Percentiles rank a stretch among this genome's conserved stretches.
Evolutionary conservation across 495 filamentous ascomycete species (phyloP).

Genomic region (Polyplosphaeria fusca): DNA sequence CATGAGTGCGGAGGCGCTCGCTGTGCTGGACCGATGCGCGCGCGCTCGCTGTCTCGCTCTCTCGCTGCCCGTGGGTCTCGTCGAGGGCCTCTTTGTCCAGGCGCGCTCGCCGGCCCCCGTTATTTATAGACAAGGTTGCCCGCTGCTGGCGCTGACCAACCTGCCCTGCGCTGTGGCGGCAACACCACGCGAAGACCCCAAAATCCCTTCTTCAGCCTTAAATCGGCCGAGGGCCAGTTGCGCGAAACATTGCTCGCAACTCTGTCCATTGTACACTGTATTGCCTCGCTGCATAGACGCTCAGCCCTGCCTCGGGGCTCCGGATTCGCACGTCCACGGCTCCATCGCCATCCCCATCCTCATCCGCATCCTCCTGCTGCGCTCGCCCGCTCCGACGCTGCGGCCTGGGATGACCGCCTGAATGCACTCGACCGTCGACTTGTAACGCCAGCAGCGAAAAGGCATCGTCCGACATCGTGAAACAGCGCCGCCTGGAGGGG

Average conservation of each 20-base stretch:
- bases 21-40: not conserved
- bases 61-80: not conserved
- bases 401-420: not conserved
- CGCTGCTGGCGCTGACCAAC: not conserved
- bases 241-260: too few relatives aligned
- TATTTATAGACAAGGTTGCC: not conserved
- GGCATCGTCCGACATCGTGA: slow-evolving; percentile 28
- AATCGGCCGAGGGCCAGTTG: too few relatives aligned
- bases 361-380: not conserved
- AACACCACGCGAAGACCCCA: slow-evolving; percentile 3
- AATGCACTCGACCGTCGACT: not conserved
- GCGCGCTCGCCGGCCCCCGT: not conserved
- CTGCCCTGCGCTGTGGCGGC: not conserved
- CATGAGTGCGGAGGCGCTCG: too few relatives aligned
- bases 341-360: not conserved
- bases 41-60: not conserved
- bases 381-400: not conserved
- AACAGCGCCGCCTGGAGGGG: slow-evolving; percentile 17
- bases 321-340: too few relatives aligned
- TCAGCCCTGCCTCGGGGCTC: not conserved
- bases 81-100: not conserved
- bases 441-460: not conserved
- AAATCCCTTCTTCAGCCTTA: not conserved
- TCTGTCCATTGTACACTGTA: too few relatives aligned
- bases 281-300: too few relatives aligned